phyloP scores from a whole-genome alignment of 768 basidiomycete genomes.

The Suillus bovinus region DNA sequence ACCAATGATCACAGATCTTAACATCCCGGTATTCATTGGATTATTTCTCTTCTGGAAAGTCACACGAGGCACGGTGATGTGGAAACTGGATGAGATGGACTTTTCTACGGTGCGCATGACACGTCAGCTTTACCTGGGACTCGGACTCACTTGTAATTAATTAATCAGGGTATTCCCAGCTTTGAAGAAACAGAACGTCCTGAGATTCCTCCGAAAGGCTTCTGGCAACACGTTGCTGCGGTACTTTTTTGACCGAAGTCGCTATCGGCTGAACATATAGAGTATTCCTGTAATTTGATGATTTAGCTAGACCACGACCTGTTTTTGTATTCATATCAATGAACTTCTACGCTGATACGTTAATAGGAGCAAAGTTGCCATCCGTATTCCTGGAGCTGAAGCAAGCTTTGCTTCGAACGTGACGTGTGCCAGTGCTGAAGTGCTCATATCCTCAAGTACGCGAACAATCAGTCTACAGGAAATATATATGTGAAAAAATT shows the following conservation, averaged over 20 bases:
- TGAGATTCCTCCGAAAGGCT: slow-evolving; percentile 48
- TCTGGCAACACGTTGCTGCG: slow-evolving; percentile 50
- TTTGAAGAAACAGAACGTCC: slow-evolving; percentile 66
- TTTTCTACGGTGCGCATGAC: slow-evolving; percentile 55
- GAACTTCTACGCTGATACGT: neutral
- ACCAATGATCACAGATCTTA: slow-evolving; percentile 31
- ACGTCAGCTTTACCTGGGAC: neutral
- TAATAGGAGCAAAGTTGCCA: too few species aligned
- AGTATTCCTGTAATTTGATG: neutral
- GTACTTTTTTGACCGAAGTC: slow-evolving; percentile 45
- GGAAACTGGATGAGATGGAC: slow-evolving; percentile 68
- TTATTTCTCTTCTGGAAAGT: slow-evolving; percentile 26
- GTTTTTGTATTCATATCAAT: too few species aligned
- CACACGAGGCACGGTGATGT: slow-evolving; percentile 28
- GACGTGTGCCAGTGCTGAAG: neutral
- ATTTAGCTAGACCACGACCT: too few species aligned
- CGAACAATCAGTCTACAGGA: too few species aligned
- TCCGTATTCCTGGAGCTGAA: neutral
- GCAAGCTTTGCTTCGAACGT: neutral
- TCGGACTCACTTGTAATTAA: neutral
- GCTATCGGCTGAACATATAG: neutral
- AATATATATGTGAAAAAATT: too few species aligned
- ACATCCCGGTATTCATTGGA: slow-evolving; percentile 21
- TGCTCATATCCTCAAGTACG: too few species aligned
- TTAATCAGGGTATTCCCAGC: slow-evolving; percentile 57